phyloP scores from a whole-genome alignment of 257 asterid genomes.

The Przewalskia tangutica region DNA sequence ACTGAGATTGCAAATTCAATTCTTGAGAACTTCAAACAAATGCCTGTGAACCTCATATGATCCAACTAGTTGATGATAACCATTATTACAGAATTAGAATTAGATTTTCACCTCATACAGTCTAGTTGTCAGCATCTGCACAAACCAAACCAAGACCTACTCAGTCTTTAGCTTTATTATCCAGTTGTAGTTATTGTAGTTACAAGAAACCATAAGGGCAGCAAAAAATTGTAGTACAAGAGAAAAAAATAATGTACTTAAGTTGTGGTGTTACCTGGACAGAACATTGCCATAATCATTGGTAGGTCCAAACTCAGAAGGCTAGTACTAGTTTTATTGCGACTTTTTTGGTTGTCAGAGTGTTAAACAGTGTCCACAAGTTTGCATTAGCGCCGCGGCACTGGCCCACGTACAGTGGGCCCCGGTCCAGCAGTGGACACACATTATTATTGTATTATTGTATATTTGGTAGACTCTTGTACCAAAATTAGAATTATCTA shows the following conservation, averaged over 20 bases:
- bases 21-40: background rate
- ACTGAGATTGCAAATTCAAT: background rate
- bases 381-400: too few species aligned
- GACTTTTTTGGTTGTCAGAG: background rate
- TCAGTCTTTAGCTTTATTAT: background rate
- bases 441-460: too few species aligned
- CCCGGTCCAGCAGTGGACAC: too few species aligned
- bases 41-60: background rate
- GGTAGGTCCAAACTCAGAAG: background rate
- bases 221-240: background rate
- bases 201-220: background rate
- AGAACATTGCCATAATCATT: slow-evolving; percentile 2
- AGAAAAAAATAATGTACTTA: background rate
- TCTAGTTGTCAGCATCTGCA: background rate
- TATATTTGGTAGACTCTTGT: too few species aligned
- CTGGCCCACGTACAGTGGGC: too few species aligned
- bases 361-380: too few species aligned
- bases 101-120: too few species aligned
- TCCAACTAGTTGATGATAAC: too few species aligned
- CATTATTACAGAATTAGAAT: too few species aligned
- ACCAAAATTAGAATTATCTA: too few species aligned
- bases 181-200: background rate
- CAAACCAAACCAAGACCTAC: background rate
- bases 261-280: background rate
- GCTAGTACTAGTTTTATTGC: background rate